Percentiles rank a stretch among this genome's conserved stretches.
Evolutionary conservation across 768 basidiomycete genomes (phyloP).

Genomic region (Trametes elegans): DNA sequence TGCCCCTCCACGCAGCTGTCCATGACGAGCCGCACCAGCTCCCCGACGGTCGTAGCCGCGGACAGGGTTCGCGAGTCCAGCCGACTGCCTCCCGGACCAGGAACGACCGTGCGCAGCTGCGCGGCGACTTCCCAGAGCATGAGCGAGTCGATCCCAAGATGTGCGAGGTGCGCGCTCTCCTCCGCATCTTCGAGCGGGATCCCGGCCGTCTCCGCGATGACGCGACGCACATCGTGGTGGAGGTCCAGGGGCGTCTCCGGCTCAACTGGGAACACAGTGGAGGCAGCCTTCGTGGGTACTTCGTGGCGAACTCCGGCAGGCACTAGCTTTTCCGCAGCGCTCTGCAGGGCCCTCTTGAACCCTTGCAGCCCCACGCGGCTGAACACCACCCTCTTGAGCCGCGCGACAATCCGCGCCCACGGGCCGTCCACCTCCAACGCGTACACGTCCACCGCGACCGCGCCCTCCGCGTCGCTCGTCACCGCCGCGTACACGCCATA

Average conservation of each 20-base stretch:
- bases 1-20: not conserved
- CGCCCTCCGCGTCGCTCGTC: not conserved
- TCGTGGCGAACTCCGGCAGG: too few species aligned
- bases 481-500: conserved; percentile 45
- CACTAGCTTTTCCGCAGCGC: not conserved
- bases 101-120: conserved; percentile 36
- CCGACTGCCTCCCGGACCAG: conserved; percentile 24
- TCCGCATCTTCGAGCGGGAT: conserved; percentile 20
- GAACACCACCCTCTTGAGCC: conserved; percentile 57
- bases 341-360: conserved; percentile 30
- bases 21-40: conserved; percentile 36
- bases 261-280: too few species aligned
- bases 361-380: conserved; percentile 50
- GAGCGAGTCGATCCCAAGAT: conserved; percentile 30
- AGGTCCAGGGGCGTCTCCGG: not conserved
- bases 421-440: conserved; percentile 39
- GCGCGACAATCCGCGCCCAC: conserved; percentile 47
- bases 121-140: conserved; percentile 36
- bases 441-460: conserved; percentile 43
- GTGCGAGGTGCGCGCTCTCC: conserved; percentile 15
- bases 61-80: not conserved
- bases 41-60: conserved; percentile 27
- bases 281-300: too few species aligned
- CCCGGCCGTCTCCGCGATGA: conserved; percentile 43
- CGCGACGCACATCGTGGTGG: not conserved